A percentile compares a stretch with the other conserved stretches of the same genome.
Conservation (phyloP, 2,329 filamentous ascomycete genomes). For the Penicillium hesseltinei region DNA sequence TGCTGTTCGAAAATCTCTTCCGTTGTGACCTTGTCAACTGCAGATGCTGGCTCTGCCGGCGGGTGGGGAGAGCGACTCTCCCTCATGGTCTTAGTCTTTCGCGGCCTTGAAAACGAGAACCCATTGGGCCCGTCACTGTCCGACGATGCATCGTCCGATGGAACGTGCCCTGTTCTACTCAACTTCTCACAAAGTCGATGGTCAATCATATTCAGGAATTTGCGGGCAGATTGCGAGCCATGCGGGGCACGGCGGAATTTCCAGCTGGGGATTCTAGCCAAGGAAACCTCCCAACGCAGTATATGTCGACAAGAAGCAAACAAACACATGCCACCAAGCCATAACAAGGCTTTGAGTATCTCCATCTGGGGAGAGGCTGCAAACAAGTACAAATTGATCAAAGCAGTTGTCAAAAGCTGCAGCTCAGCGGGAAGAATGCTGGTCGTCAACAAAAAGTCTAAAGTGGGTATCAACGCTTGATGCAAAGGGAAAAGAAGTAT, state of each 20-base stretch:
- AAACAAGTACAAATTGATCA: constrained; percentile 79
- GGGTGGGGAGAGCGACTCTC: constrained; percentile 16
- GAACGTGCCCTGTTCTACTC: constrained; percentile 36
- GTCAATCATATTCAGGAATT: constrained; percentile 44
- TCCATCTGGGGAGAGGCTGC: constrained; percentile 77
- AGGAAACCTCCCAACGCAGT: constrained; percentile 76
- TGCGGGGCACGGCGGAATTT: constrained; percentile 65
- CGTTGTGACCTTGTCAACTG: constrained; percentile 23
- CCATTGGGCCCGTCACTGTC: constrained; percentile 38
- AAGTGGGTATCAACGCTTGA: constrained; percentile 67
- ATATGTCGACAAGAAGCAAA: constrained; percentile 71
- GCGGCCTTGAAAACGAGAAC: constrained; percentile 34
- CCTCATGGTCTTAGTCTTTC: constrained; percentile 29
- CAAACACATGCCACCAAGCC: constrained; percentile 75
- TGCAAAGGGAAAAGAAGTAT: constrained; percentile 78
- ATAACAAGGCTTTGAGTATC: constrained; percentile 81
- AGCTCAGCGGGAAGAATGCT: constrained; percentile 85
- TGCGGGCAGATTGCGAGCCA: constrained; percentile 35
- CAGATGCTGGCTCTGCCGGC: constrained; percentile 19
- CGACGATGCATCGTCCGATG: constrained; percentile 36
- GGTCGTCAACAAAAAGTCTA: constrained; percentile 81
- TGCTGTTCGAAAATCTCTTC: constrained; percentile 27
- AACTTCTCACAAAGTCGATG: constrained; percentile 51
- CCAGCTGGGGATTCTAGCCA: constrained; percentile 89
- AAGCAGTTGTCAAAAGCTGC: constrained; percentile 75